Conservation (phyloP, 345 rosid genomes). For the Litchi chinensis region DNA sequence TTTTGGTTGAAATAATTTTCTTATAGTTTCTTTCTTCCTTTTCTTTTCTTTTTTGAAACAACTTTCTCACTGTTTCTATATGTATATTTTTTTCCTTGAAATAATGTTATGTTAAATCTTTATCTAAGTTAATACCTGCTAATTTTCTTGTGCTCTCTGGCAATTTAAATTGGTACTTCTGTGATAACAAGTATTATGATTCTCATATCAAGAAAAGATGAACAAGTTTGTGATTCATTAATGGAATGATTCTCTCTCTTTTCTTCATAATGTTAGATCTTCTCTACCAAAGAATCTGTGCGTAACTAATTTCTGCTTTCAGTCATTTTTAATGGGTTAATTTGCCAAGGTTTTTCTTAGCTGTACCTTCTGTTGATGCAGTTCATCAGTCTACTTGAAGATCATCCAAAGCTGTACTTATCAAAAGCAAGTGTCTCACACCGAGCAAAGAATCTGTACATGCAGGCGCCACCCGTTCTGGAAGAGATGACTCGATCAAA, state of each 20-base stretch:
- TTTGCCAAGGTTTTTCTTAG: background rate
- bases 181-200: background rate
- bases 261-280: background rate
- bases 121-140: background rate
- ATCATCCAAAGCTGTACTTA: conserved; percentile 68
- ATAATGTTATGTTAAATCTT: background rate
- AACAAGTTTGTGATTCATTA: background rate
- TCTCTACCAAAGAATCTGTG: background rate
- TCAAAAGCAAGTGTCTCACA: conserved; percentile 77
- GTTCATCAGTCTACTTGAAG: conserved; percentile 83
- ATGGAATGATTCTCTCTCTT: background rate
- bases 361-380: conserved; percentile 29
- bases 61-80: too few species aligned
- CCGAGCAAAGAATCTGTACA: conserved; percentile 67
- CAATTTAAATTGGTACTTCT: background rate
- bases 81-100: too few species aligned
- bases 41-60: too few species aligned
- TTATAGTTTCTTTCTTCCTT: too few species aligned
- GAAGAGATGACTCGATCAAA: conserved; percentile 88
- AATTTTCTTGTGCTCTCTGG: background rate
- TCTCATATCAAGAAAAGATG: background rate
- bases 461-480: conserved; percentile 95
- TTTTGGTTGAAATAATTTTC: too few species aligned
- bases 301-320: background rate
- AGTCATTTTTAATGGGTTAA: background rate